Conservation (phyloP, 2,329 filamentous ascomycete genomes). For the Ophiocordyceps camponoti-floridani region DNA sequence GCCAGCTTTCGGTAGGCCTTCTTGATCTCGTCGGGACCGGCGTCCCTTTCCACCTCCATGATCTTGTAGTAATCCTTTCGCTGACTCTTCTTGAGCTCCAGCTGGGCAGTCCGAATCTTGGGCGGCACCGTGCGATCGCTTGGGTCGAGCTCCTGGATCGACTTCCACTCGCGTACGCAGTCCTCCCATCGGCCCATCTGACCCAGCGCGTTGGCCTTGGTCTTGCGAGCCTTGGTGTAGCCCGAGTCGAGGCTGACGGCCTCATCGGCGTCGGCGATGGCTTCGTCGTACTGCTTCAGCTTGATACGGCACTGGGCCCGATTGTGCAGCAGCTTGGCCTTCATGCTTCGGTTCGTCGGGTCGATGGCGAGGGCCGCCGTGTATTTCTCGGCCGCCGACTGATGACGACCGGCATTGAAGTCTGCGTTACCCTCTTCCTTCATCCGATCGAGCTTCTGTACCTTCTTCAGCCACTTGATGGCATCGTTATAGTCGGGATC, state of each 20-base stretch:
- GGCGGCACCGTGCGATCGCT: slow-evolving; percentile 63
- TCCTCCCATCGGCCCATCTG: slow-evolving; percentile 84
- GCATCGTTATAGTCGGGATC: slow-evolving; percentile 86
- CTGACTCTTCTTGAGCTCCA: slow-evolving; percentile 94
- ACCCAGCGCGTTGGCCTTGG: slow-evolving; percentile 78
- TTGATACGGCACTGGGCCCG: slow-evolving; percentile 69
- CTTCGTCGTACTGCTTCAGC: slow-evolving; percentile 67
- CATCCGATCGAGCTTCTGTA: slow-evolving; percentile 81
- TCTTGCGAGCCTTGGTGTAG: slow-evolving; percentile 85
- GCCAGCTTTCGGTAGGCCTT: slow-evolving; percentile 92
- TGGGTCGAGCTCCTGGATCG: slow-evolving; percentile 66
- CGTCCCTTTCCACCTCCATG: slow-evolving; percentile 71
- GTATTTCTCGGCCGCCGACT: slow-evolving; percentile 72
- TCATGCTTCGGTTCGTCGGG: slow-evolving; percentile 74
- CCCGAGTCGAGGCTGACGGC: slow-evolving; percentile 67
- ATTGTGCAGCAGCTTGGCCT: slow-evolving; percentile 90
- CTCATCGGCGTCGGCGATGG: slow-evolving; percentile 71
- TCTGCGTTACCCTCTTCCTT: slow-evolving; percentile 85
- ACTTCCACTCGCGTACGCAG: slow-evolving; percentile 75
- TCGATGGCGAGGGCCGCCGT: slow-evolving; percentile 70
- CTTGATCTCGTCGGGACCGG: slow-evolving; percentile 74
- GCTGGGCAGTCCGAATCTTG: slow-evolving; percentile 76
- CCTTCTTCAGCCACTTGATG: slow-evolving; percentile 72
- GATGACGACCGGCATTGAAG: slow-evolving; percentile 72
- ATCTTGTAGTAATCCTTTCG: slow-evolving; percentile 99